Base-by-base conservation (phyloP, 129 eudicot species). In the Ambrosia artemisiifolia region DNA sequence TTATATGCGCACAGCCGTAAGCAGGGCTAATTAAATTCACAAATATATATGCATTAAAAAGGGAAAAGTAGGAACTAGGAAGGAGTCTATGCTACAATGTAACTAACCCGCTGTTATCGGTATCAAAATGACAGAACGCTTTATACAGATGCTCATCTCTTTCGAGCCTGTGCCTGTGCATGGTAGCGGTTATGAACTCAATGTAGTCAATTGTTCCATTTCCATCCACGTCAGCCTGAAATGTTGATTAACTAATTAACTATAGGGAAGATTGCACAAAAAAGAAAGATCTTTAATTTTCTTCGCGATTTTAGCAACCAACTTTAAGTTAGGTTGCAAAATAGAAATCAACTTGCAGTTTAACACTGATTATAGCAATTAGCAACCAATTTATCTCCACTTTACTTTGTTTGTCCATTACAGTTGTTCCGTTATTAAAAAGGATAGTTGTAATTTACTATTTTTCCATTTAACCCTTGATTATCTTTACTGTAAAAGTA, bases 201-300 rank as follows among this genome's bases (percentile, higher is more conserved):
- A 78, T 77, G 68, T 84, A 84, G 49, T 84, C 88, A 5, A 84
- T 84, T 35, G 88, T 72, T 66, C 88, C 88, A 69, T 84, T 75
- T 48, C 88, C 88, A 62, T 84, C 88, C 55, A 80, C 88, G 40
- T 84, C 88, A 69, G 88, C 88, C 88, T 84, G 83, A 65, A 71
- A 69, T 13, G 7, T 36, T 16, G 16, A 66, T 44, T 19, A 72
- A 60, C 5, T 38, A 32, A 9, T 68, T 32, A 3, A 49, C 0
- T 60, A 60, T 14, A 13, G 19, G 1, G 19, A 33, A 59, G 5
- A 60, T 5, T 11, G n/a, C 12, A 5, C n/a, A 60, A 60, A 7
- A 60, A 59, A 32, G 65, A 60, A 4, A 14, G n/a, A 32, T 32
- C 65, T 30, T 13, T 60, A 60, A 42, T 5, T 60, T 32, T 60